Evolutionary conservation across 2,329 filamentous ascomycete genomes (phyloP), one percentile per base, ranked within the genome.

Genomic region (Pseudogymnoascus verrucosus): DNA sequence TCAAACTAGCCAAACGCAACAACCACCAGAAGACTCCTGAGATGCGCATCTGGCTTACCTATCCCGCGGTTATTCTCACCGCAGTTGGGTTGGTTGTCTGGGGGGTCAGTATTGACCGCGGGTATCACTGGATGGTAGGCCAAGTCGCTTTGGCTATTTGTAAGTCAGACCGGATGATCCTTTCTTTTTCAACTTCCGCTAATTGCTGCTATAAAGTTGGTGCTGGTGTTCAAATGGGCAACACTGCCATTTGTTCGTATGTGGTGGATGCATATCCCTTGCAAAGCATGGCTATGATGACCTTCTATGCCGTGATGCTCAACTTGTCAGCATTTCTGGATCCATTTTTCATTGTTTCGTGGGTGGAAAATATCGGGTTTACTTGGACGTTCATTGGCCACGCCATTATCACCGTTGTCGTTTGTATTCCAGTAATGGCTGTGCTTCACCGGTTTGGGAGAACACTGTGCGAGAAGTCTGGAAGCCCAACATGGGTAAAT

Each of bases 81-180:
- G 76, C 77, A 72, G 70, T 82, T 6, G 82, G 83, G 0, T 70
- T 82, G 39, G 74, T 83, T 36, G 54, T 85, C 60, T 85, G 82
- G 82, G 82, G 82, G 0, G 69, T 84, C 44, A 82, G 79, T 61
- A 74, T 85, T 12, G 82, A 84, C 64, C 76, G 74, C 44, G 69
- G 69, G 0, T 83, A 80, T 67, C 82, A 85, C 70, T 85, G 82
- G 81, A 81, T 83, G 36, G 78, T 83, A 0, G 83, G 81, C 1
- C 82, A 85, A 65, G 72, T 84, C 4, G 81, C 80, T 0, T 80
- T 85, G 65, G 82, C 82, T 65, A 69, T 84, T 1, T 82, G 79
- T 82, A 73, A 73, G 77, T 73, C 16, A 21, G 16, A 21, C 37
- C 37, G 21, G n/a, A 19, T 40, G 37, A 40, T 19, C 37, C 37